Percentiles rank a stretch among this genome's conserved stretches.
These are phyloP conservation scores for Acephala macrosclerotiorum DNA, from an alignment of 2,329 filamentous ascomycete genomes.

Conservation along the genomic window DNA sequence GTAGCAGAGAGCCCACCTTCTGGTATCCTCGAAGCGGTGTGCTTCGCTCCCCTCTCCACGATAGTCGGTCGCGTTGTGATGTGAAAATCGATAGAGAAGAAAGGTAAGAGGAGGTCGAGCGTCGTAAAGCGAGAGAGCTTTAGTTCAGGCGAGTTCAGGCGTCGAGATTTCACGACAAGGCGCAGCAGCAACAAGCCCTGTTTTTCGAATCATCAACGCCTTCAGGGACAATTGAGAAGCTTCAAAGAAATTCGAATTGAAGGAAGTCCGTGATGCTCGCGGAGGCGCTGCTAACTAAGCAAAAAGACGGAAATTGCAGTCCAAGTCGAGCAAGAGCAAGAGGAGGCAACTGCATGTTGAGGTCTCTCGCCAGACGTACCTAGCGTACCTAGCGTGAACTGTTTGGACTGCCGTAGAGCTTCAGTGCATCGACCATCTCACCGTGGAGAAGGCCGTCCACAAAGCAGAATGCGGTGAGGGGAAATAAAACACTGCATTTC, in stretches of 20 bases:
- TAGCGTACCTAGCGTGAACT: not conserved
- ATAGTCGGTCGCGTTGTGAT: not conserved
- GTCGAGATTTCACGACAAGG: constrained; percentile 1
- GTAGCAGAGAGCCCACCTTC: not conserved
- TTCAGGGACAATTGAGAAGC: not conserved
- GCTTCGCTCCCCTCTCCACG: not conserved
- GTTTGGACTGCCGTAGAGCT: not conserved
- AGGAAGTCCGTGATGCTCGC: not conserved
- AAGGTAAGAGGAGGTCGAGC: not conserved
- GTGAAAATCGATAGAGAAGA: not conserved
- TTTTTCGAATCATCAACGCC: not conserved
- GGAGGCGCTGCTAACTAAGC: no score
- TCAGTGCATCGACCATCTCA: not conserved
- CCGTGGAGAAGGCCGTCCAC: not conserved
- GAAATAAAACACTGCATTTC: not conserved
- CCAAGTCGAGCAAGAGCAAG: no score
- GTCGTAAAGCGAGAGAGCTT: not conserved
- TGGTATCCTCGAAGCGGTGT: not conserved
- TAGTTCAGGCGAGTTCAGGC: not conserved
- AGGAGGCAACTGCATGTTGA: no score
- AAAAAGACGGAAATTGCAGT: no score
- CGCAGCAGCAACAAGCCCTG: not conserved
- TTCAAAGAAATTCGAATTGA: not conserved
- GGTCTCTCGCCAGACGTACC: not conserved
- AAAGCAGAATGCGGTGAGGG: not conserved